Evolutionary conservation across 805 yeast genomes (phyloP).

Genomic region (Pichia phayaonensis): DNA sequence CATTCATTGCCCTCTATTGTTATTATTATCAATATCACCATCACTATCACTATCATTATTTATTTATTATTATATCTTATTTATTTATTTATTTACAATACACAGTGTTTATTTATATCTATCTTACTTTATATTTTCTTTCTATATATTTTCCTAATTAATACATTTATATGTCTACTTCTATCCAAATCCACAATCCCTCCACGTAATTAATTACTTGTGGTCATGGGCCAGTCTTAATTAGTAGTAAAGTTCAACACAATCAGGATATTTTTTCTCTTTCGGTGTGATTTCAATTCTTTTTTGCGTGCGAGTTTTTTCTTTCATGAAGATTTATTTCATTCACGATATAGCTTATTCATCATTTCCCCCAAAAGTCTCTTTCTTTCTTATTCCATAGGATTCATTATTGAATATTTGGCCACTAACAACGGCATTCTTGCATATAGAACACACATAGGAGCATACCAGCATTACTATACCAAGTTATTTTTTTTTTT

Average conservation of each 20-base stretch:
- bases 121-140: neutral
- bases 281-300: neutral
- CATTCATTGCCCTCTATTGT: neutral
- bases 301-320: neutral
- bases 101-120: neutral
- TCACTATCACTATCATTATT: too few species aligned
- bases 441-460: neutral
- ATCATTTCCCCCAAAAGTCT: neutral
- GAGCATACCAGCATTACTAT: neutral
- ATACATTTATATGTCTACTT: too few species aligned
- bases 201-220: too few species aligned
- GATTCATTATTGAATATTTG: neutral
- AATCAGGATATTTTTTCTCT: neutral
- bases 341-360: neutral
- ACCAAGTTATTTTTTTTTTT: too few species aligned
- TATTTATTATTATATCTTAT: too few species aligned
- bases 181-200: too few species aligned
- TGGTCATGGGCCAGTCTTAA: too few species aligned
- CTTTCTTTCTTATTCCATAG: too few species aligned
- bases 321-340: neutral
- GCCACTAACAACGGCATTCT: neutral
- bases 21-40: too few species aligned
- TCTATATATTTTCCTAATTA: neutral
- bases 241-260: too few species aligned
- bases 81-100: neutral